These are phyloP conservation scores for Wickerhamomyces bovis DNA, from an alignment of 805 yeast genomes.

Conservation along the genomic window DNA sequence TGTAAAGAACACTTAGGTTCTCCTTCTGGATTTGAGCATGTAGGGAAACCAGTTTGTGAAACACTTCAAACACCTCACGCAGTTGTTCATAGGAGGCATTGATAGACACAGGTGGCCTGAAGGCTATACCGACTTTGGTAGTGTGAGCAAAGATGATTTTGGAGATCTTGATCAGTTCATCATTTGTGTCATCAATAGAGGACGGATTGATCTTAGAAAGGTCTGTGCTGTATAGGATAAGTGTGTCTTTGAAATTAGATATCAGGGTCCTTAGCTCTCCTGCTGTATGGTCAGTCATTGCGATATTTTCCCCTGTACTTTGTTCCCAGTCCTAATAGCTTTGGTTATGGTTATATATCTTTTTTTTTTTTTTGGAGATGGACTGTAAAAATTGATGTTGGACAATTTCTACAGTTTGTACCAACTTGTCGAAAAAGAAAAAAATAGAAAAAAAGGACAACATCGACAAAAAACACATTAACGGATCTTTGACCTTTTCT, in stretches of 20 bases:
- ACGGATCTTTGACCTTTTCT: no score
- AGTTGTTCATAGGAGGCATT: conserved; percentile 46
- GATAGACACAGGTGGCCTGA: conserved; percentile 49
- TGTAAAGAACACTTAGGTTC: conserved; percentile 27
- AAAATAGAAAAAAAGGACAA: no score
- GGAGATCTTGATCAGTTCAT: conserved; percentile 54
- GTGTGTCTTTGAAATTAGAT: not conserved
- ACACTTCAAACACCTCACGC: conserved; percentile 37
- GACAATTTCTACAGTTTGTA: not conserved
- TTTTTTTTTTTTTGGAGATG: not conserved
- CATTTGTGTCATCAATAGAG: conserved; percentile 13
- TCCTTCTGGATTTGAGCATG: conserved; percentile 32
- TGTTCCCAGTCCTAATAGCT: no score
- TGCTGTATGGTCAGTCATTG: not conserved
- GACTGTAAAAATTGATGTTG: not conserved
- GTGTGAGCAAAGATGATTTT: conserved; percentile 65
- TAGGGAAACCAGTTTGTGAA: conserved; percentile 41
- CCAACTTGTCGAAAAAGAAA: no score
- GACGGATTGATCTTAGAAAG: not conserved
- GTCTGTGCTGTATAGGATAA: not conserved
- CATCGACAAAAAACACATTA: no score
- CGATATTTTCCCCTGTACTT: no score
- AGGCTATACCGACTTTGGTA: conserved; percentile 69
- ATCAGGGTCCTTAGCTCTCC: not conserved
- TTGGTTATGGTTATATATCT: no score